These are phyloP conservation scores for Nectriaceae sp. DNA, from an alignment of 2,329 filamentous ascomycete genomes.

Conservation along the genomic window DNA sequence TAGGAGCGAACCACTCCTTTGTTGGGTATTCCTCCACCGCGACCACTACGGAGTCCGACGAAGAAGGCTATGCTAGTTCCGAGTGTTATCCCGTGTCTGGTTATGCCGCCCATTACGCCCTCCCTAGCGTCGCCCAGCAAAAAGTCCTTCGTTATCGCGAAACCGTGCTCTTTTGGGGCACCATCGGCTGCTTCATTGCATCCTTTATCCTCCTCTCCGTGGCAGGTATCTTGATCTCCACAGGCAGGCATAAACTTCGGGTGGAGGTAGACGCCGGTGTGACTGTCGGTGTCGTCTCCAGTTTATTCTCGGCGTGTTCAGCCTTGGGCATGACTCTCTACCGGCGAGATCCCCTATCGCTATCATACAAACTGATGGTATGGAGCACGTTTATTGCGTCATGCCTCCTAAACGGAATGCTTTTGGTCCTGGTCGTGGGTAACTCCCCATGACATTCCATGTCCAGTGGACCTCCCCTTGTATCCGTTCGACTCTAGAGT, in stretches of 20 bases:
- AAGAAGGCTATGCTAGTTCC: slow-evolving; percentile 55
- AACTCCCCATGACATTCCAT: slow-evolving; percentile 34
- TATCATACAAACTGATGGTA: slow-evolving; percentile 45
- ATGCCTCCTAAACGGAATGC: slow-evolving; percentile 46
- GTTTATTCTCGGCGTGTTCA: slow-evolving; percentile 63
- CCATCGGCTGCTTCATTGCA: slow-evolving; percentile 55
- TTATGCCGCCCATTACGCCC: slow-evolving; percentile 56
- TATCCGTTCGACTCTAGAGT: background rate
- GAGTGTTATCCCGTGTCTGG: slow-evolving; percentile 51
- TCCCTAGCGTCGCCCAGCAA: slow-evolving; percentile 55
- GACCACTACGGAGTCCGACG: slow-evolving; percentile 41
- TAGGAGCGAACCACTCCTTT: slow-evolving; percentile 26
- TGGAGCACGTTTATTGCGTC: slow-evolving; percentile 38
- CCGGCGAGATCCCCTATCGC: slow-evolving; percentile 46
- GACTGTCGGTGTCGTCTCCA: slow-evolving; percentile 67
- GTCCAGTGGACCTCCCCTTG: background rate
- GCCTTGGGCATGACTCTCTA: slow-evolving; percentile 62
- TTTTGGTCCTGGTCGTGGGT: slow-evolving; percentile 44
- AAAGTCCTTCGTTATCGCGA: slow-evolving; percentile 53
- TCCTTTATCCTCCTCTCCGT: slow-evolving; percentile 66
- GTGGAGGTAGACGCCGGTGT: slow-evolving; percentile 76
- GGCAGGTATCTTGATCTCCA: slow-evolving; percentile 64
- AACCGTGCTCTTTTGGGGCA: slow-evolving; percentile 55
- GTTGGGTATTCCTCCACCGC: slow-evolving; percentile 33
- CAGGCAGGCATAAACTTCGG: slow-evolving; percentile 66